Evolutionary conservation across 345 rosid genomes (phyloP).

Genomic region (sweet orange (Citrus sinensis)): DVS_A1.0 CM039167.1:25653501-25654000

Average conservation of each 20-base stretch:
- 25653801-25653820: background rate
- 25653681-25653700: too few species aligned
- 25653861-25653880: background rate
- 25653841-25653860: slow-evolving; percentile 1
- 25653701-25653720: background rate
- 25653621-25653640: too few species aligned
- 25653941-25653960: background rate
- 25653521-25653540: too few species aligned
- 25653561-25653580: too few species aligned
- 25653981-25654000: slow-evolving; percentile 1
- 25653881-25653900: background rate
- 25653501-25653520: too few species aligned
- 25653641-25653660: too few species aligned
- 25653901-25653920: background rate
- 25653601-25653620: too few species aligned
- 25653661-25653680: too few species aligned
- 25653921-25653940: background rate
- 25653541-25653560: too few species aligned
- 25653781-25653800: background rate
- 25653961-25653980: slow-evolving; percentile 16
- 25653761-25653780: background rate
- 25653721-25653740: background rate
- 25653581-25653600: too few species aligned
- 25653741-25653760: background rate
- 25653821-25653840: background rate